Base-by-base conservation (phyloP, 139 green algal species). In the Tetraselmis striata region DNA sequence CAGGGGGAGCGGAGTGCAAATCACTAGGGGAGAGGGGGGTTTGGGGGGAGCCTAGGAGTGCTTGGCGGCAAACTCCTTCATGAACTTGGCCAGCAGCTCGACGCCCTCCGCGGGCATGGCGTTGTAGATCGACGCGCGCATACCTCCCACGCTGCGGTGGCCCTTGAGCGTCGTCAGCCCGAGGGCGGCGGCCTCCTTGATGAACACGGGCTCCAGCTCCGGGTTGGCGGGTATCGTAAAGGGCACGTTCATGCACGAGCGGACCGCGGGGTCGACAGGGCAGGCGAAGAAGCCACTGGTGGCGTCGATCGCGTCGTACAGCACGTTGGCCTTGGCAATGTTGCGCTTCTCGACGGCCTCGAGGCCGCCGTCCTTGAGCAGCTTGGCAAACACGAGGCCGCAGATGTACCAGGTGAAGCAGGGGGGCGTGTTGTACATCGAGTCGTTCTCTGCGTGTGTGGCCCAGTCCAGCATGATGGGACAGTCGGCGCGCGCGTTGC, bases 81-180 rank as follows among this genome's bases (percentile, higher is more conserved):
- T 99, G 88, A 98, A 98, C 1, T 83, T 79, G 0, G 89, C 95
- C 59, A 99, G 90, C 74, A 83, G 78, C 86, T 97, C 58, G 25
- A 98, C 92, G 29, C 95, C 97, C 82, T 96, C 95, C 22, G 92
- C 25, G 0, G 97, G 97, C 97, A 99, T 99, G 32, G 95, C 94
- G 85, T 99, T 99, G 91, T 99, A 99, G 83, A 99, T 98, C 76
- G 93, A 98, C 1, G 97, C 97, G 29, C 97, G 92, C 95, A 99
- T 98, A 86, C 97, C 97, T 29, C 97, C 97, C 30, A 99, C 97
- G 76, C 91, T 97, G 32, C 97, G 91, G 90, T 99, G 97, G 0
- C 97, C 97, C 91, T 99, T 99, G 29, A 99, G 90, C 88, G 98
- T 79, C 45, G 5, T 5, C 45, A 67, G 45, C 45, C 45, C 45